Base-by-base conservation (phyloP, 495 filamentous ascomycete species). In the Penicillium egyptiacum region DNA sequence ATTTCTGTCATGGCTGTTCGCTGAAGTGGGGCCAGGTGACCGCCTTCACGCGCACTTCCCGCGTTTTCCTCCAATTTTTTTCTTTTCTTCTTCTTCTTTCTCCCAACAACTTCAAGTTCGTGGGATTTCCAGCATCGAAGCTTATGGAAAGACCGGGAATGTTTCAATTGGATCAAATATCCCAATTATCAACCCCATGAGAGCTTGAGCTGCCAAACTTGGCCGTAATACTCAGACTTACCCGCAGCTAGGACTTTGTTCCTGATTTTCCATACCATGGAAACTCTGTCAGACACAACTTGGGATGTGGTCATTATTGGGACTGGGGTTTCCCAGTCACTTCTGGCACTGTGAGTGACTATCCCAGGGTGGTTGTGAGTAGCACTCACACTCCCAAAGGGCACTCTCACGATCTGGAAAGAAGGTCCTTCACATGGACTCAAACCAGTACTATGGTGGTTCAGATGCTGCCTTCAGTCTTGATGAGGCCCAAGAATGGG, bases 261-360 rank as follows among this genome's bases (percentile, higher is more conserved):
- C 46, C 37, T 56, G 57, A 54, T 42, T 46, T 28, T 58, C 51
- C 55, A 51, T 62, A 69, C 26, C 54, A 96, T 96, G 91, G 90
- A 95, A 62, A 84, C 88, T 45, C 79, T 96, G 54, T 75, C 85
- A 69, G 86, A 88, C 49, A 91, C 89, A 30, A 75, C 80, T 45
- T 98, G 95, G 95, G 94, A 98, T 77, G 86, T 95, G 63, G 78
- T 94, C 55, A 90, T 98, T 59, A 82, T 84, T 58, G 95, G 95
- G 60, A 98, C 94, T 49, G 94, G 91, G 47, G 70, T 98, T 60
- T 81, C 86, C 62, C 89, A 96, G 71, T 97, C 92, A 43, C 86
- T 98, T 52, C 83, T 98, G 60, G 93, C 94, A 59, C 79, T 96
- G 94, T 98, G 83, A 80, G 89, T 77, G 47, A 57, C 28, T 47